phyloP scores from a whole-genome alignment of 2,329 filamentous ascomycete species.

The Boeremia exigua region DNA sequence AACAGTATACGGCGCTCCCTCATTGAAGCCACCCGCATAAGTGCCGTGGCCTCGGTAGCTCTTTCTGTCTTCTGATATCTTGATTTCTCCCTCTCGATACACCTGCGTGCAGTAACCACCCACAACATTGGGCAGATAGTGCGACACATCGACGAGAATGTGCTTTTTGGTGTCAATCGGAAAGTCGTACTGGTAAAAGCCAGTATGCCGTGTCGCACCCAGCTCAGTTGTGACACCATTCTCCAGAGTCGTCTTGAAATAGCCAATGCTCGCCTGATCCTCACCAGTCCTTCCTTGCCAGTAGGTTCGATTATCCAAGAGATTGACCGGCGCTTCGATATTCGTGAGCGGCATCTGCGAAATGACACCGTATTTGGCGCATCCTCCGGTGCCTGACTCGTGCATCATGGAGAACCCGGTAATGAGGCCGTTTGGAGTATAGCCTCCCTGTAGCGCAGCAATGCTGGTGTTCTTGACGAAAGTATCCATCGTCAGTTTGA shows the following conservation, averaged over 20 bases:
- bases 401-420: constrained; percentile 47
- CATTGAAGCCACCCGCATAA: constrained; percentile 40
- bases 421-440: constrained; percentile 46
- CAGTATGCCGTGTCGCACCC: constrained; percentile 62
- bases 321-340: constrained; percentile 44
- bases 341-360: constrained; percentile 59
- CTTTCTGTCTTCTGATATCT: constrained; percentile 27
- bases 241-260: constrained; percentile 63
- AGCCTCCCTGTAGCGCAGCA: constrained; percentile 43
- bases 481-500: constrained; percentile 46
- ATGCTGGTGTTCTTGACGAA: constrained; percentile 31
- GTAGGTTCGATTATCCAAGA: constrained; percentile 51
- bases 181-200: constrained; percentile 68
- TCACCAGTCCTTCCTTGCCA: constrained; percentile 44
- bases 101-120: constrained; percentile 31
- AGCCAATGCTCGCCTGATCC: constrained; percentile 62
- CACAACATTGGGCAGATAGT: constrained; percentile 38
- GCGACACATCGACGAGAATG: constrained; percentile 55
- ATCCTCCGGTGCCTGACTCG: constrained; percentile 63
- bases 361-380: constrained; percentile 72
- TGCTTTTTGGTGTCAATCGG: constrained; percentile 50
- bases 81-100: constrained; percentile 31
- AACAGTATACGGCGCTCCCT: constrained; percentile 36
- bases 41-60: constrained; percentile 35
- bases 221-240: constrained; percentile 65